Base-by-base conservation (phyloP, 441 rosid species). In the Erysimum pusillum region DNA sequence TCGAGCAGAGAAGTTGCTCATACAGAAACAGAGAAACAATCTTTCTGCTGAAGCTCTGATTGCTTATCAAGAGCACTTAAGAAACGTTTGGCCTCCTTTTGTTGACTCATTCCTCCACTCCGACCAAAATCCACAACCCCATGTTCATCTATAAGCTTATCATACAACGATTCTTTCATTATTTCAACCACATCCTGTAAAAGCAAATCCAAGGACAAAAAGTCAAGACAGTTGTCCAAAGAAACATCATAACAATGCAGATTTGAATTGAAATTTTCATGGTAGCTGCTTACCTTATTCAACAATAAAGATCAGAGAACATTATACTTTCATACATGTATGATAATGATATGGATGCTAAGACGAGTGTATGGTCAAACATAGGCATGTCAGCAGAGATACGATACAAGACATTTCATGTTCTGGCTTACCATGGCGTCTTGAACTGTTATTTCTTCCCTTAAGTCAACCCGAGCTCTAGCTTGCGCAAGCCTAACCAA, bases 31-130 rank as follows among this genome's bases (percentile, higher is more conserved):
- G 98, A 86, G 81, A 88, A 96, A 63, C 87, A 89, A 75, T 96
- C 99, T 83, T 96, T 96, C 79, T 90, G 97, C 80, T 85, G 97
- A 87, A 88, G 80, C 73, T 87, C 98, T 41, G 98, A 89, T 79
- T 91, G 98, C 83, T 88, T 93, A 79, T 89, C 89, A 44, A 96
- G 92, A 80, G 97, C 97, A 84, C 92, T 87, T 56, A 96, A 84
- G 83, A 96, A 93, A 60, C 99, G 90, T 82, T 88, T 96, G 68
- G 97, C 98, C 83, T 96, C 99, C 74, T 91, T 96, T 78, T 91
- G 99, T 77, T 90, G 97, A 80, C 99, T 96, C 99, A 93, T 96
- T 73, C 98, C 99, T 32, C 99, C 98, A 63, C 98, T 91, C 65
- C 97, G 88, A 76, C 93, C 94, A 68, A 90, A 96, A 86, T 96